These are phyloP conservation scores for Paracorniculantispora psalliotae DNA, from an alignment of 2,329 filamentous ascomycete species.

Conservation along the genomic window DNA sequence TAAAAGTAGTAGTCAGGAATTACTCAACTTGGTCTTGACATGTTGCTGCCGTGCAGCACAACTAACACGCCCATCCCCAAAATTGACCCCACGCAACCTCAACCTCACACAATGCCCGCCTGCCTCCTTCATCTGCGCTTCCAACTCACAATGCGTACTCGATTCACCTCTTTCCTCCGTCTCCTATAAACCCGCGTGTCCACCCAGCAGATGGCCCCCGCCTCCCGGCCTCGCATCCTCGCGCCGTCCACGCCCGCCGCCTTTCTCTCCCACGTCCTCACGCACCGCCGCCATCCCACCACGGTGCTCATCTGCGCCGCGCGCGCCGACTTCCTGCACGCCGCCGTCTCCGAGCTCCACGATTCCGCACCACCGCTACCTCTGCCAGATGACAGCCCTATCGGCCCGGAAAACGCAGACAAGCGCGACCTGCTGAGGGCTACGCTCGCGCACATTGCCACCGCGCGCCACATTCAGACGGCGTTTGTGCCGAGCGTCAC, in stretches of 20 bases:
- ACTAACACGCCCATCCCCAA: no score
- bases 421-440: constrained; percentile 47
- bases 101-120: no score
- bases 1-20: no score
- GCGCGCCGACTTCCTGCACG: constrained; percentile 57
- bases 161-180: no score
- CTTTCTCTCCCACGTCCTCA: constrained; percentile 61
- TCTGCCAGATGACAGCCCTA: constrained; percentile 3
- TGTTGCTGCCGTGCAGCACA: no score
- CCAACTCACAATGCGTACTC: no score
- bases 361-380: no score
- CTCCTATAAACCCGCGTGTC: no score
- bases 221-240: constrained; percentile 37
- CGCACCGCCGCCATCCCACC: constrained; percentile 50
- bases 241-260: constrained; percentile 51
- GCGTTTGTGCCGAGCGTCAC: constrained; percentile 71
- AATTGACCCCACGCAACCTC: no score
- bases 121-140: no score
- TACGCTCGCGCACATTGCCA: constrained; percentile 64
- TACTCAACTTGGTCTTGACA: no score
- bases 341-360: constrained; percentile 47
- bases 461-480: constrained; percentile 63
- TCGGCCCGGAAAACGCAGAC: neutral
- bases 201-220: neutral
- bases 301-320: constrained; percentile 68